Evolutionary conservation across 306 rosid species (phyloP).

Genomic region (Cicer arietinum): DNA sequence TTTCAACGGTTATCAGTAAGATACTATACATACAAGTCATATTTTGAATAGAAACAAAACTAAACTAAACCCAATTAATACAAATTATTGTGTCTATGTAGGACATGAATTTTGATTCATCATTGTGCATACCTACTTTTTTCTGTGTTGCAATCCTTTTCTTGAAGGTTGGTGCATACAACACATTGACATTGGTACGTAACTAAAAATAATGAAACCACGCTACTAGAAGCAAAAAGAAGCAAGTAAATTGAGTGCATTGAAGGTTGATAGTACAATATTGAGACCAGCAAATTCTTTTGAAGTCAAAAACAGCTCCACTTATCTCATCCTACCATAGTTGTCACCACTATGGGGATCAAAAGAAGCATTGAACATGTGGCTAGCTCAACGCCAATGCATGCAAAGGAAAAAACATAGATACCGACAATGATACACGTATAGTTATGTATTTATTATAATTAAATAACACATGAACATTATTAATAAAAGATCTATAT

Average conservation of each 20-base stretch:
- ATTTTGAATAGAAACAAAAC: no score
- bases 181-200: no score
- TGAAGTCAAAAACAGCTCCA: not conserved
- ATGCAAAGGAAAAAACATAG: not conserved
- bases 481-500: no score
- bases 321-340: not conserved
- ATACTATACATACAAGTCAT: no score
- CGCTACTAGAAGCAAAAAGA: conserved; percentile 7
- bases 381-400: not conserved
- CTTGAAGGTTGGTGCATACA: not conserved
- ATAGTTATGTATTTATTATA: no score
- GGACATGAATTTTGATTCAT: no score
- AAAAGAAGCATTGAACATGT: conserved; percentile 11
- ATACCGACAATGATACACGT: no score
- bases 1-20: no score
- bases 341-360: not conserved
- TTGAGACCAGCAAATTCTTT: not conserved
- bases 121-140: not conserved
- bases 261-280: not conserved
- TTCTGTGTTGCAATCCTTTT: not conserved
- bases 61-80: no score
- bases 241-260: not conserved
- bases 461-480: no score
- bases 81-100: no score
- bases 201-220: not conserved